Base-by-base conservation (phyloP, 257 asterid genomes). In the Scutellaria galericulata region DNA sequence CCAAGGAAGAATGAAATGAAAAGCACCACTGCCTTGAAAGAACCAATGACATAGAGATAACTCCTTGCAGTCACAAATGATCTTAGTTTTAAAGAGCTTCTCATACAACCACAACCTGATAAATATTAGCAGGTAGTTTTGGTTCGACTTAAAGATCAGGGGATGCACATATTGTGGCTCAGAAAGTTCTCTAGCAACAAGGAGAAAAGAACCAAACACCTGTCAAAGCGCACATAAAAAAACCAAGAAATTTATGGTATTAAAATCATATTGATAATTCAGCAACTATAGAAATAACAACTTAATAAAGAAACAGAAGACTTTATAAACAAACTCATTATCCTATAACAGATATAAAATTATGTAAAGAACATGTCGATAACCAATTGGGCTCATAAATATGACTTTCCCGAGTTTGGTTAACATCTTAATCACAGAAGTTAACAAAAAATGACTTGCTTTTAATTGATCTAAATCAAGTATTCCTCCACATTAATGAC, bases 21-120 rank as follows among this genome's bases (percentile, higher is more conserved):
- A 44, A 54, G 44, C 55, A 48, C 52, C 44, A 7, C 63, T 7
- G 2, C 27, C 35, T 14, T n/a, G 52, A 67, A 66, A 39, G 50
- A 79, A 65, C 68, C 39, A 22, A 65, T 40, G 65, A 72, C 45
- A 51, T 52, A 39, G 35, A 57, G 39, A 64, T 18, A 52, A 8
- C 48, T 46, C 68, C 52, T 39, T 12, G 5, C 51, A 41, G 12
- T 73, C 62, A 65, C 64, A 73, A 46, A 68, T 61, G 56, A 40
- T 41, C 71, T 46, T 7, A 67, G 22, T 45, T 27, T 40, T 14
- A 45, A 57, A 66, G 24, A 64, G 67, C 61, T 66, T n/a, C 22
- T 35, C 31, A 14, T 8, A 62, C 15, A 54, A 40, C 66, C 72
- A 53, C 46, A 51, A 0, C 74, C 45, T 52, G 70, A 66, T 55